These are phyloP conservation scores for Pythium pyrilobum DNA, from an alignment of 352 stramenopile species.

Conservation along the genomic window DNA sequence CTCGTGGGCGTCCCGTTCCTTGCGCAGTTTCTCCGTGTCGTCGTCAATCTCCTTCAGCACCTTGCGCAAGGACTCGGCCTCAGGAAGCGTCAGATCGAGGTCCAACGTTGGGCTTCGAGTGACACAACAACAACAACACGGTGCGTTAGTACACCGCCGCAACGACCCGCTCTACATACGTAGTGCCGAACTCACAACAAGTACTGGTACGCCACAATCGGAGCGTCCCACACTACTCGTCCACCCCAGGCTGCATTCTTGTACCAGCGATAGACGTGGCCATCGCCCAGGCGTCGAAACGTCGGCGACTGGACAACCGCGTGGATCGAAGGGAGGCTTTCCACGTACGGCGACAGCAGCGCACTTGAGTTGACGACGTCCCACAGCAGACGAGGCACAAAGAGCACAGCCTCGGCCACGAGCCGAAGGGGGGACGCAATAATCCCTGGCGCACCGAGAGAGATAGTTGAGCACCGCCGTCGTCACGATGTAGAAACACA, in stretches of 20 bases:
- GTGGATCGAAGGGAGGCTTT: slow-evolving; percentile 28
- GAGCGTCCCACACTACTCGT: slow-evolving; percentile 61
- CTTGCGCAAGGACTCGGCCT: slow-evolving; percentile 67
- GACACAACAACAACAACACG: not conserved
- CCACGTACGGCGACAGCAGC: slow-evolving; percentile 21
- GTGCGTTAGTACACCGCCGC: not conserved
- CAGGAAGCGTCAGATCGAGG: slow-evolving; percentile 37
- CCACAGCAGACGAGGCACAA: slow-evolving; percentile 41
- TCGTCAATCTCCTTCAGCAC: slow-evolving; percentile 60
- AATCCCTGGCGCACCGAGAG: slow-evolving; percentile 28
- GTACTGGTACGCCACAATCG: slow-evolving; percentile 63
- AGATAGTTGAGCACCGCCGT: not conserved
- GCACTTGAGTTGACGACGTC: slow-evolving; percentile 28
- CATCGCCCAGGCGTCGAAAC: slow-evolving; percentile 58
- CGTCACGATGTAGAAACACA: not conserved
- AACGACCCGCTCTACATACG: not conserved
- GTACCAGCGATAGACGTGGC: slow-evolving; percentile 45
- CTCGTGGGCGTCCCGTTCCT: slow-evolving; percentile 36
- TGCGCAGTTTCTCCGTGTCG: slow-evolving; percentile 51
- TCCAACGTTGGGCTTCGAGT: slow-evolving; percentile 50
- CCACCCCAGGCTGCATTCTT: slow-evolving; percentile 37
- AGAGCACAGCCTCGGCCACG: slow-evolving; percentile 44
- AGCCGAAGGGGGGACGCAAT: slow-evolving; percentile 46
- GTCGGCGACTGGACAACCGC: slow-evolving; percentile 26
- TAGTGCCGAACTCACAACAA: slow-evolving; percentile 78